Percentiles rank a stretch among this genome's conserved stretches.
Evolutionary conservation across 2,329 filamentous ascomycete genomes (phyloP).

Genomic region (Ceratocystis papillata): DNA sequence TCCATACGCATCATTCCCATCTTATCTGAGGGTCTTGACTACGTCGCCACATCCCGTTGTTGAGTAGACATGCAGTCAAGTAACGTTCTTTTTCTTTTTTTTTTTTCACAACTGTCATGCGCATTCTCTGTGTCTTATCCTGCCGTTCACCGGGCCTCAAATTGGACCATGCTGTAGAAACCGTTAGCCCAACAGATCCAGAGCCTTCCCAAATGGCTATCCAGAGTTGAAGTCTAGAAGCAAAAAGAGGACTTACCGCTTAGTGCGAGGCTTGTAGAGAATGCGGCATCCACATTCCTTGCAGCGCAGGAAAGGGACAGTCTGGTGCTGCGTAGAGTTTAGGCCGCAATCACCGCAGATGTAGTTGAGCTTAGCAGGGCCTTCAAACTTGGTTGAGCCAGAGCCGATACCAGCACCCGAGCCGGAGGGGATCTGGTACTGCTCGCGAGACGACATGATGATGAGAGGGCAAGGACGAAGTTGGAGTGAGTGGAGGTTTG

Average conservation of each 20-base stretch:
- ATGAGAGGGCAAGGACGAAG: not conserved
- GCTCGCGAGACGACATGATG: conserved; percentile 53
- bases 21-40: not conserved
- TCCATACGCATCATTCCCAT: conserved; percentile 2
- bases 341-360: conserved; percentile 41
- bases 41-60: not conserved
- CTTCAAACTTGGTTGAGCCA: conserved; percentile 32
- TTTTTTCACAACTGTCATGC: not conserved
- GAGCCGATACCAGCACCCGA: conserved; percentile 35
- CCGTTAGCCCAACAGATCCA: conserved; percentile 20
- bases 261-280: conserved; percentile 94
- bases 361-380: conserved; percentile 36
- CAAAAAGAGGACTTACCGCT: conserved; percentile 54
- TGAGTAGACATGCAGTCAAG: not conserved
- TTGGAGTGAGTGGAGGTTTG: not conserved
- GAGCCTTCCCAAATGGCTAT: not conserved
- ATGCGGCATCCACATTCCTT: conserved; percentile 91
- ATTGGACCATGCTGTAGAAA: conserved; percentile 78
- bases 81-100: not conserved
- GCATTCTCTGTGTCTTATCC: not conserved
- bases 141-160: conserved; percentile 65
- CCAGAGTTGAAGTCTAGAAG: not conserved
- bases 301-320: conserved; percentile 85
- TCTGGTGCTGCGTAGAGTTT: conserved; percentile 40
- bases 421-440: conserved; percentile 61